A percentile compares a stretch with the other conserved stretches of the same genome.
Evolutionary conservation across 495 filamentous ascomycete species (phyloP).

Genomic region (Glarea lozoyensis): DNA sequence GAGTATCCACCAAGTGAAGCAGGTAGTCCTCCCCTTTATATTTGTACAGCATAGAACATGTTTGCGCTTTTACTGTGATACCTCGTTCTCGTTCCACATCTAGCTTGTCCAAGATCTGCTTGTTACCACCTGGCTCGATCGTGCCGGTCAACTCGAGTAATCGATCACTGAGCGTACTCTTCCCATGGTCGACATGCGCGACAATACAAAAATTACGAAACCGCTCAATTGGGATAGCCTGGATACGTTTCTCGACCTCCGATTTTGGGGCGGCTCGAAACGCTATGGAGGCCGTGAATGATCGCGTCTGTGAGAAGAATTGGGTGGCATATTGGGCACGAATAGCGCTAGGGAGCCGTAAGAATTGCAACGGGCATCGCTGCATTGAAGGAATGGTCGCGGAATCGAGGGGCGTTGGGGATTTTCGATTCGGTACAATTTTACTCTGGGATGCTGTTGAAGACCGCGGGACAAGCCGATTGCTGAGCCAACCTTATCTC

Average conservation of each 20-base stretch:
- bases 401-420: not conserved
- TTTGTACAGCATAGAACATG: constrained; percentile 94
- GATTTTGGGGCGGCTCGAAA: constrained; percentile 8
- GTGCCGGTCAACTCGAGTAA: constrained; percentile 93
- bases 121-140: constrained; percentile 77
- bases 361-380: constrained; percentile 37
- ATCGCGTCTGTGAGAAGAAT: constrained; percentile 13
- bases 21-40: constrained; percentile 81
- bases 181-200: constrained; percentile 98
- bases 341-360: constrained; percentile 19
- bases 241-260: constrained; percentile 60
- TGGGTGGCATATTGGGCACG: constrained; percentile 19
- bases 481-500: not conserved
- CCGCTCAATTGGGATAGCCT: constrained; percentile 79
- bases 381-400: constrained; percentile 29
- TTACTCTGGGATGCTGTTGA: too few species aligned
- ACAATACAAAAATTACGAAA: constrained; percentile 98
- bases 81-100: constrained; percentile 94
- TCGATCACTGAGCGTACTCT: constrained; percentile 86
- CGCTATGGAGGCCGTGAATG: constrained; percentile 15
- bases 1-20: constrained; percentile 91
- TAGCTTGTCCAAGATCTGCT: constrained; percentile 93
- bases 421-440: too few species aligned
- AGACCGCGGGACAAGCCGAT: constrained; percentile 11
- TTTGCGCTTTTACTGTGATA: constrained; percentile 98